Evolutionary conservation across 139 green algal genomes (phyloP).

Genomic region (Closterium sp.): DNA sequence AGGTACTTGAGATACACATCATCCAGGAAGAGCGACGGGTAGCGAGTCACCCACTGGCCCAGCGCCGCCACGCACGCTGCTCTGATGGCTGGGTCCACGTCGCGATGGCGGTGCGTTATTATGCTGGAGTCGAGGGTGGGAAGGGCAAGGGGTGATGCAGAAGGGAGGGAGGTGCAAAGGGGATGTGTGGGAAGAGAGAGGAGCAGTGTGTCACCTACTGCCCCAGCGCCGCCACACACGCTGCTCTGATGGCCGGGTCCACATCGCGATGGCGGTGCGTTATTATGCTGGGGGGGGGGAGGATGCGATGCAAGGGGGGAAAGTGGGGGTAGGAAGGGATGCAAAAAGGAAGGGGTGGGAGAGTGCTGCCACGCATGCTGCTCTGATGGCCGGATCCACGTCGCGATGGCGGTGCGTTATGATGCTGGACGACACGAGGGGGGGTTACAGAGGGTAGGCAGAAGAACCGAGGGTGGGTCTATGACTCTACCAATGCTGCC

Average conservation of each 20-base stretch:
- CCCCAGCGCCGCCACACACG: conserved; percentile 13
- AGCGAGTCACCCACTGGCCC: conserved; percentile 74
- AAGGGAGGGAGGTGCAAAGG: neutral
- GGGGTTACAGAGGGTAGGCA: neutral
- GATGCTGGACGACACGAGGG: conserved; percentile 40
- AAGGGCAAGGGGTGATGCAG: neutral
- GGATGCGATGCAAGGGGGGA: too few species aligned
- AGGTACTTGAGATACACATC: conserved; percentile 95
- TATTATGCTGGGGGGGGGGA: conserved; percentile 62
- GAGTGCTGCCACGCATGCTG: too few species aligned
- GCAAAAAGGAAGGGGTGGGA: neutral
- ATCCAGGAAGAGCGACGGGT: conserved; percentile 75
- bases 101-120: conserved; percentile 63
- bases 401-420: conserved; percentile 69
- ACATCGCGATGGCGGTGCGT: conserved; percentile 71
- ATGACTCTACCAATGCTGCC: neutral
- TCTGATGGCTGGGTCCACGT: conserved; percentile 73
- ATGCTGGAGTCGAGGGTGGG: conserved; percentile 41
- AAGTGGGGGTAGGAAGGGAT: neutral
- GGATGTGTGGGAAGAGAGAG: neutral
- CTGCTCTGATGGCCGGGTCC: conserved; percentile 65
- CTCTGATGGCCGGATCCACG: conserved; percentile 69
- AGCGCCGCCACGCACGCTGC: conserved; percentile 70
- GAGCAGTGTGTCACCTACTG: too few species aligned
- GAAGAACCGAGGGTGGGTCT: neutral